These are phyloP conservation scores for Candida montana DNA, from an alignment of 805 yeast species.

Conservation along the genomic window DNA sequence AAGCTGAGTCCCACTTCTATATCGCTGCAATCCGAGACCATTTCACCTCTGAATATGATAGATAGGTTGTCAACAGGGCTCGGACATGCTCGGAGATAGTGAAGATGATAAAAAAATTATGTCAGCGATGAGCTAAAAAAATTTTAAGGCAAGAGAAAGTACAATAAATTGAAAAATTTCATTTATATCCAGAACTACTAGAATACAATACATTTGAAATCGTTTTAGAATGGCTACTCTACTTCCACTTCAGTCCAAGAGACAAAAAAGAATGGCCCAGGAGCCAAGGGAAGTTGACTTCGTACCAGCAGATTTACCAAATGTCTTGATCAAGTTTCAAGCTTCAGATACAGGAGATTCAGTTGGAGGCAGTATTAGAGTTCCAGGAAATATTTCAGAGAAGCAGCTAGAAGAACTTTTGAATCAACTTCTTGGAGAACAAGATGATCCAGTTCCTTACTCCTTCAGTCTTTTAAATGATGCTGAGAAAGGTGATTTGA, in stretches of 20 bases:
- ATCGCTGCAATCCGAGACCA: too few species aligned
- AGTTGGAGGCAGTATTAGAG: constrained; percentile 79
- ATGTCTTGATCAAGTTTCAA: constrained; percentile 82
- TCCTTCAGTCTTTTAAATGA: constrained; percentile 64
- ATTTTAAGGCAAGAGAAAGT: background rate
- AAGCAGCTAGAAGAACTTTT: constrained; percentile 83
- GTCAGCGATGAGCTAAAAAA: constrained; percentile 10
- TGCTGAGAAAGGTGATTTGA: constrained; percentile 37
- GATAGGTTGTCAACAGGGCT: too few species aligned
- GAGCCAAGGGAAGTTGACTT: constrained; percentile 68
- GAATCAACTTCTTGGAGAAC: constrained; percentile 65
- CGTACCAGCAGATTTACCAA: constrained; percentile 74
- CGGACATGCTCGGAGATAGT: too few species aligned
- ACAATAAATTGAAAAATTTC: too few species aligned
- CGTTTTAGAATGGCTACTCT: constrained; percentile 73
- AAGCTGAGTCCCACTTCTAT: too few species aligned
- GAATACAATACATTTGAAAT: too few species aligned
- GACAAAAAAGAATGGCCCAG: constrained; percentile 80
- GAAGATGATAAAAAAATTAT: background rate
- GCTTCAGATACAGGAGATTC: constrained; percentile 90
- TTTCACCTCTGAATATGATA: too few species aligned
- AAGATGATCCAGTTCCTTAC: constrained; percentile 78
- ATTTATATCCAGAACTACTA: too few species aligned
- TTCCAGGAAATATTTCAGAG: constrained; percentile 84
- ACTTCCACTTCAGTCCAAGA: constrained; percentile 90